Evolutionary conservation across 108 stramenopile species (phyloP), one percentile per base, ranked within the genome.

Genomic region (Pseudonitzschia pungens): DNA sequence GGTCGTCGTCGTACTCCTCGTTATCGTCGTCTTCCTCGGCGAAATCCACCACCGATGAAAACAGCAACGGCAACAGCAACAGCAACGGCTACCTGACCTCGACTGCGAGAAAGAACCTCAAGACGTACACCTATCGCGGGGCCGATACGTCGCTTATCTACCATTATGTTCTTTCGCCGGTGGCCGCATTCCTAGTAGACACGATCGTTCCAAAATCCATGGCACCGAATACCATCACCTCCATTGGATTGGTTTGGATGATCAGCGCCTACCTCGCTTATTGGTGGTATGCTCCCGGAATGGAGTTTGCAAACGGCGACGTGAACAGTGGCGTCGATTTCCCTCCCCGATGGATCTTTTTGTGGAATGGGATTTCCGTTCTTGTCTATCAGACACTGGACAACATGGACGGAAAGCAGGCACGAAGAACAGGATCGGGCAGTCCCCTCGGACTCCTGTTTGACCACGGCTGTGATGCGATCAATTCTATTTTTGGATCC

Each of bases 341-440:
- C 31, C 27, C 92, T 11, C 97, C 97, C 4, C 32, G 67, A 21
- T 94, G 88, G 93, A 88, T 97, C 24, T 96, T 96, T 72, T 56
- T 96, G 18, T 80, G 83, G 44, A 89, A 93, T 57, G 94, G 80
- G n/a, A 73, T 77, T n/a, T 81, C 88, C 32, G 82, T 98, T 81
- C 86, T 98, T 57, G 89, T 96, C 66, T 96, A 98, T 75, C 97
- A 99, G 76, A 98, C 97, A 31, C 76, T 99, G 53, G 99, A 99
- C 84, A 96, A 96, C 68, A 97, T 99, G 89, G 99, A 99, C 79
- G 99, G 99, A 28, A 99, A 98, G 75, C 99, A 99, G 75, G 96
- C 97, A 1, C 82, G 97, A 53, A 80, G 92, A 43, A 99, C 99
- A 4, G 81, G 81, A 51, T 87, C 88, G 27, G 89, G 89, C 55